Conservation (phyloP, 78 protist genomes). For the Emiliania huxleyi region DNA sequence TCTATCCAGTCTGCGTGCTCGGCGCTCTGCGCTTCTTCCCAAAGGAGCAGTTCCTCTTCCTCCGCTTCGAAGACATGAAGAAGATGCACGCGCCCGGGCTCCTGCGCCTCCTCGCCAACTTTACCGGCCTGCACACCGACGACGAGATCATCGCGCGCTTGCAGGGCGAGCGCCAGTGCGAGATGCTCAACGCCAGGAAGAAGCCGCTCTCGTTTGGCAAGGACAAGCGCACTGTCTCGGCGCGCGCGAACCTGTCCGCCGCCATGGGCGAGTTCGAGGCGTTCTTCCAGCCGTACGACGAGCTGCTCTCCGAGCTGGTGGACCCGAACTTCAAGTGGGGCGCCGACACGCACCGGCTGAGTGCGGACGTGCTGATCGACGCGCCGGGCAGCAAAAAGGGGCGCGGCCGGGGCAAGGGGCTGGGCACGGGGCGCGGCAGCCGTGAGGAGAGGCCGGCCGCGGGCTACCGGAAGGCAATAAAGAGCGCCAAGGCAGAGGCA, state of each 20-base stretch:
- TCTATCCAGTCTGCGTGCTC: neutral
- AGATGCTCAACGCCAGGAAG: neutral
- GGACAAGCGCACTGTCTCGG: too few species aligned
- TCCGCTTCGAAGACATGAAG: neutral
- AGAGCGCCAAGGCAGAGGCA: too few species aligned
- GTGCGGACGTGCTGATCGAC: neutral
- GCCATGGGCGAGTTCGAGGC: neutral
- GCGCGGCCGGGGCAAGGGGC: too few species aligned
- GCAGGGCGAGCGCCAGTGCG: neutral
- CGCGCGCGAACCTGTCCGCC: neutral
- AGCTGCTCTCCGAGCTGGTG: neutral
- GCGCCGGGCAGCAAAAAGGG: too few species aligned
- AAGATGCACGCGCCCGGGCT: neutral
- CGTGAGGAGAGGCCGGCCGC: too few species aligned
- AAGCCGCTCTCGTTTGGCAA: neutral
- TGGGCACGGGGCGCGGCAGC: too few species aligned
- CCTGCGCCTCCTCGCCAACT: neutral
- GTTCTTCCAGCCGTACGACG: neutral
- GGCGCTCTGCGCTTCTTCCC: neutral
- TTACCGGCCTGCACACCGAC: neutral
- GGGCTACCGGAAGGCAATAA: too few species aligned
- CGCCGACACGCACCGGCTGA: neutral
- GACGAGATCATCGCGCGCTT: neutral
- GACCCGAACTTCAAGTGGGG: neutral
- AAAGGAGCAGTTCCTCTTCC: conserved; percentile 5